These are phyloP conservation scores for Xylaria intraflava DNA, from an alignment of 495 filamentous ascomycete genomes.

Conservation along the genomic window DNA sequence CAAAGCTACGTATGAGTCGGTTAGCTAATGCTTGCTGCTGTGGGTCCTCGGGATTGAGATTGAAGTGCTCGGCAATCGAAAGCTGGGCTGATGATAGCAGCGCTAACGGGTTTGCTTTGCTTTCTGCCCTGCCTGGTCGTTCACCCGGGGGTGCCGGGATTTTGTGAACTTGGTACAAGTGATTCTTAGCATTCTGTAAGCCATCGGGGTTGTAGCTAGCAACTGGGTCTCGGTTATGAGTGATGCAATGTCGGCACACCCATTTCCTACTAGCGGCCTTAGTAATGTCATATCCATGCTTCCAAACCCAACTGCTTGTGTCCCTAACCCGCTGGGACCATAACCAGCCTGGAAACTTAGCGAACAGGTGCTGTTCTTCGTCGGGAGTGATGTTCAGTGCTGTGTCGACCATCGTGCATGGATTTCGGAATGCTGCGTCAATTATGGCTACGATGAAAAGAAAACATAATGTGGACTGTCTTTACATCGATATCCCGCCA, in stretches of 20 bases:
- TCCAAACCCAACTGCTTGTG: background rate
- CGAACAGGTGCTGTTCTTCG: background rate
- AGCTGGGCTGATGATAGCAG: background rate
- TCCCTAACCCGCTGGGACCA: background rate
- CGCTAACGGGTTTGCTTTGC: no score
- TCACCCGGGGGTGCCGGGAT: background rate
- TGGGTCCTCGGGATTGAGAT: background rate
- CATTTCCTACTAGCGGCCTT: no score
- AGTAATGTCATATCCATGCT: background rate
- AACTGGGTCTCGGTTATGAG: background rate
- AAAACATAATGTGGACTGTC: no score
- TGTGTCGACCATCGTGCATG: no score
- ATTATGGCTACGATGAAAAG: no score
- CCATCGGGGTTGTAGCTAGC: background rate
- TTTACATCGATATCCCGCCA: no score
- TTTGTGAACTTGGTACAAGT: background rate
- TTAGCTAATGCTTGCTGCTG: background rate
- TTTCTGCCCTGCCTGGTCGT: background rate
- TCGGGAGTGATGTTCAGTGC: no score
- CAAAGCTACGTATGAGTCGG: background rate
- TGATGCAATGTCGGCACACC: background rate
- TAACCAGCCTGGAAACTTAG: background rate
- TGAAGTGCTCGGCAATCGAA: background rate
- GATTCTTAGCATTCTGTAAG: background rate
- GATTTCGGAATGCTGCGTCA: no score